A percentile compares a stretch with the other conserved stretches of the same genome.
Conservation (phyloP, 345 rosid species). For the Gossypium australe region DNA sequence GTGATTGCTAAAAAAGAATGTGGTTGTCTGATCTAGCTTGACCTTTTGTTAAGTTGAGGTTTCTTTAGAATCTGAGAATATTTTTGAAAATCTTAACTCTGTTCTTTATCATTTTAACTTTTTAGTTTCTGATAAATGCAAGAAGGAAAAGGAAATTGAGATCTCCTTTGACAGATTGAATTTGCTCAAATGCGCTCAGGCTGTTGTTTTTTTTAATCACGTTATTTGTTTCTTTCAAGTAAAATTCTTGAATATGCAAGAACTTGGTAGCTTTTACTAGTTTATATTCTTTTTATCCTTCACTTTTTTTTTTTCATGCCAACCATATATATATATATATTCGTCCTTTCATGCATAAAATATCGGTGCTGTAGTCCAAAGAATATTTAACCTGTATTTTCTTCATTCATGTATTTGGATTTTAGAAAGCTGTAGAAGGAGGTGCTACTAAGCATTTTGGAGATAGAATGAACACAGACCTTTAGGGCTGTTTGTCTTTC, state of each 20-base stretch:
- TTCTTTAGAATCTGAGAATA: not conserved
- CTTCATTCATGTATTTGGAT: constrained; percentile 12
- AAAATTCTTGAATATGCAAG: not conserved
- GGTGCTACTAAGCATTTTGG: not conserved
- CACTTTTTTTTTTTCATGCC: not conserved
- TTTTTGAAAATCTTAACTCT: not conserved
- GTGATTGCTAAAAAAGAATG: not conserved
- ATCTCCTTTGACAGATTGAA: not conserved
- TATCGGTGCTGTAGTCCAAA: not conserved
- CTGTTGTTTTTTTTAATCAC: not conserved
- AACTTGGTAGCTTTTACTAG: not conserved
- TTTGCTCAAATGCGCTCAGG: not conserved
- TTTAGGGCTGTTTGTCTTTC: not conserved
- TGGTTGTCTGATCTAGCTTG: not conserved
- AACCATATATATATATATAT: not conserved
- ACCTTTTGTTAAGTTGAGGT: not conserved
- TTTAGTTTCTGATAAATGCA: not conserved
- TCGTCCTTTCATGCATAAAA: not conserved
- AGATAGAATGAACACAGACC: not conserved
- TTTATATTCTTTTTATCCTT: not conserved
- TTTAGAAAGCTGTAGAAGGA: constrained; percentile 11
- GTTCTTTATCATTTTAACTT: not conserved
- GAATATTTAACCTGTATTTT: not conserved
- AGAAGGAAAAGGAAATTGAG: not conserved
- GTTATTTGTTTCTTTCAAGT: not conserved